These are phyloP conservation scores for Pichia sp. DNA, from an alignment of 1,139 yeast genomes.

Conservation along the genomic window DNA sequence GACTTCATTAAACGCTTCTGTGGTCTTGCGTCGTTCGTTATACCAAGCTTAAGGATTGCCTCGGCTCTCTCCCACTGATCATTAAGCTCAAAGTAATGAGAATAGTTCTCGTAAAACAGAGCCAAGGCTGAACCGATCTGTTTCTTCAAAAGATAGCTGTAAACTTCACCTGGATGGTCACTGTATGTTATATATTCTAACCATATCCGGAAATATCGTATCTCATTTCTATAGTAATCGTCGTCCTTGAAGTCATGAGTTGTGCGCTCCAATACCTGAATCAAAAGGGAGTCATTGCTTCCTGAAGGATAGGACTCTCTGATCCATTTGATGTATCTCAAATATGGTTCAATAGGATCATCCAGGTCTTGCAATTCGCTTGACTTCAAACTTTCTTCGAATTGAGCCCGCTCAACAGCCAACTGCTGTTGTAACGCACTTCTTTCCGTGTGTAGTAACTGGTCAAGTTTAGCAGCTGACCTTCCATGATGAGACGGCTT, in stretches of 20 bases:
- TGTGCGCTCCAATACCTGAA: slow-evolving; percentile 62
- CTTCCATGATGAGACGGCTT: slow-evolving; percentile 65
- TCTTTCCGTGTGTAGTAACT: slow-evolving; percentile 32
- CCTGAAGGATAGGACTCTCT: slow-evolving; percentile 65
- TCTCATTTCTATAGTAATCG: slow-evolving; percentile 67
- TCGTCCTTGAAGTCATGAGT: slow-evolving; percentile 64
- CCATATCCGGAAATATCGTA: slow-evolving; percentile 78
- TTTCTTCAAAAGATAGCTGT: slow-evolving; percentile 64
- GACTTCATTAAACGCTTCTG: slow-evolving; percentile 43
- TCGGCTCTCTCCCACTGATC: slow-evolving; percentile 53
- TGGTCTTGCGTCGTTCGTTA: slow-evolving; percentile 60
- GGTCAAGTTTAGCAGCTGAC: slow-evolving; percentile 53
- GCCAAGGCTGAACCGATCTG: slow-evolving; percentile 67
- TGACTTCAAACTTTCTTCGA: slow-evolving; percentile 24
- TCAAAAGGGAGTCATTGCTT: slow-evolving; percentile 57
- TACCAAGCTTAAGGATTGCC: slow-evolving; percentile 56
- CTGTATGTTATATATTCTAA: slow-evolving; percentile 62
- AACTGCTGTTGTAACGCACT: slow-evolving; percentile 28
- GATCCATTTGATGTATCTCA: slow-evolving; percentile 74
- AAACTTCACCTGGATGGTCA: slow-evolving; percentile 68
- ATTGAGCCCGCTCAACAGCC: slow-evolving; percentile 31
- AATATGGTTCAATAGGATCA: slow-evolving; percentile 72
- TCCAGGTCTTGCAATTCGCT: slow-evolving; percentile 49
- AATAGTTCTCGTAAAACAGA: slow-evolving; percentile 74
- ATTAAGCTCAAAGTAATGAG: slow-evolving; percentile 51